Base-by-base conservation (phyloP, 2,329 filamentous ascomycete genomes). In the Thielaviopsis populi region DNA sequence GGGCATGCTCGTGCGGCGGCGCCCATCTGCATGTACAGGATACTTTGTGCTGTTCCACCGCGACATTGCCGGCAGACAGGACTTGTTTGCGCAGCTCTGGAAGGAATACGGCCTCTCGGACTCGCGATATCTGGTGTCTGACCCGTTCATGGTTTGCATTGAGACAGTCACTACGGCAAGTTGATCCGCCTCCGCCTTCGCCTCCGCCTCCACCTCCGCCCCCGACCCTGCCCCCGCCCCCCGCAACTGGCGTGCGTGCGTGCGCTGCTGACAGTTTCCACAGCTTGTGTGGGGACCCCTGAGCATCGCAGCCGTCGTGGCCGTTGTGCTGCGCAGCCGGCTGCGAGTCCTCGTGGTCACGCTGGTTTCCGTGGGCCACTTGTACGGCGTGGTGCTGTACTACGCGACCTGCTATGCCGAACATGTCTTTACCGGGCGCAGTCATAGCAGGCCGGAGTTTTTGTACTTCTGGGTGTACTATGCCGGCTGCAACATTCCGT, bases 71-170 rank as follows among this genome's bases (percentile, higher is more conserved):
- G 77, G 80, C 11, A 83, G 83, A 66, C 86, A 90, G 71, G 84
- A 85, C 63, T 75, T 94, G 7, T 86, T 91, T 64, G 89, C 86
- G 2, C 89, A 96, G 76, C 78, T 95, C 54, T 96, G 91, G 91
- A 96, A 96, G 72, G 91, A 96, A 74, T 96, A 96, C 72, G 81
- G 88, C 2, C 79, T 91, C 41, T 91, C 88, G 1, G 91, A 96
- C 75, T 95, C 90, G 63, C 81, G 91, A 53, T 96, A 96, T 71
- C 77, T 96, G 69, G 91, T 86, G 1, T 84, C 85, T 19, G 88
- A 94, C 71, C 80, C 86, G 1, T 91, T 95, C 70, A 90, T 94
- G 69, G 77, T 95, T n/a, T 91, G 88, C 72, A 86, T 95, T 73
- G 91, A 96, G 78, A 83, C 81, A 19, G 83, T 95, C 67, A 95